A percentile compares a stretch with the other conserved stretches of the same genome.
Evolutionary conservation across 768 basidiomycete genomes (phyloP).

Genomic region (Lactifluus subvellereus): DNA sequence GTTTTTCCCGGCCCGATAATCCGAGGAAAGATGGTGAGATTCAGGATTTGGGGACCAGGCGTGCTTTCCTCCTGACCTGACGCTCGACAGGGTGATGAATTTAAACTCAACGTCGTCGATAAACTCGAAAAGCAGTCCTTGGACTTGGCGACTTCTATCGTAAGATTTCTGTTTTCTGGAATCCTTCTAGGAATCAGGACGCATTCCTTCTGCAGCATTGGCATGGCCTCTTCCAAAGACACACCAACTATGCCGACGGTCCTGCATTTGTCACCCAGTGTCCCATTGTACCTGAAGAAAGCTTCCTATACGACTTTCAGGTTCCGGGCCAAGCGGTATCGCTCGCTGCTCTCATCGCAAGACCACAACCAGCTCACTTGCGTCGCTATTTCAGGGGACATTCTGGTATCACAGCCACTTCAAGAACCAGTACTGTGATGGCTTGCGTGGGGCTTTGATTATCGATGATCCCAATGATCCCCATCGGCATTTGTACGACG

Average conservation of each 20-base stretch:
- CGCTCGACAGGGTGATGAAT: constrained; percentile 1
- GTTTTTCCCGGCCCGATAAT: constrained; percentile 12
- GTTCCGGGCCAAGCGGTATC: constrained; percentile 14
- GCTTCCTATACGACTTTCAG: constrained; percentile 19
- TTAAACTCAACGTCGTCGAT: constrained; percentile 8
- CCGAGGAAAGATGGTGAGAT: constrained; percentile 2
- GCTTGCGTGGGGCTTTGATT: constrained; percentile 36
- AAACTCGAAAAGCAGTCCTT: neutral
- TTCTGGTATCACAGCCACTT: constrained; percentile 32
- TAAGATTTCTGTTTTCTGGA: neutral
- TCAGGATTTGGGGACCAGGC: neutral
- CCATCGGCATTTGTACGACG: constrained; percentile 34
- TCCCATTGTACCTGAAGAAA: constrained; percentile 23
- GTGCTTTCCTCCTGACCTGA: neutral
- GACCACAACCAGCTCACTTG: neutral
- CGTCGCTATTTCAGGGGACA: constrained; percentile 12
- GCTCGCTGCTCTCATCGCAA: neutral
- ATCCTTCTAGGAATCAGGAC: neutral
- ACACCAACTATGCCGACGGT: constrained; percentile 22
- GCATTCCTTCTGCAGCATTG: constrained; percentile 21
- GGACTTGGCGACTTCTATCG: constrained; percentile 17
- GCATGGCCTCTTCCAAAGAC: constrained; percentile 26
- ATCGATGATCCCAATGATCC: constrained; percentile 41
- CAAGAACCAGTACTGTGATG: constrained; percentile 33
- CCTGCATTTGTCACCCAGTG: constrained; percentile 24